Conservation (phyloP, 768 basidiomycete species). For the Exidia glandulosa region DNA sequence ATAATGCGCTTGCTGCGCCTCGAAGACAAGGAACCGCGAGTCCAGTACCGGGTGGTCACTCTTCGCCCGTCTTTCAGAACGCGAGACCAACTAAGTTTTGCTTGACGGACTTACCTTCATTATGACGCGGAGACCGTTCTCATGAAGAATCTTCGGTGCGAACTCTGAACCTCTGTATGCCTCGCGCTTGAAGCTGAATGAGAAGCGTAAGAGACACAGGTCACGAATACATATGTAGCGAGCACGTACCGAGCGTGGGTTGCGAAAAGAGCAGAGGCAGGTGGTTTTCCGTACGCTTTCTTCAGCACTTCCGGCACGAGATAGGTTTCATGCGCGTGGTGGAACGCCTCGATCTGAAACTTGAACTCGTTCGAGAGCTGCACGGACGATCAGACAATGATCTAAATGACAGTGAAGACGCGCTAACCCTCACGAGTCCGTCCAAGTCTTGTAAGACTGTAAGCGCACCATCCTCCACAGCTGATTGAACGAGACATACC, state of each 20-base stretch:
- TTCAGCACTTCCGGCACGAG: slow-evolving; percentile 75
- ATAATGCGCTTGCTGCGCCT: slow-evolving; percentile 25
- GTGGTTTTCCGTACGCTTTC: slow-evolving; percentile 56
- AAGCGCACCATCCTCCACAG: no score
- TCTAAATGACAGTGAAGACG: no score
- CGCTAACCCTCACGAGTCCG: no score
- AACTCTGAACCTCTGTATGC: slow-evolving; percentile 73
- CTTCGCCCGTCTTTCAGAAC: background rate
- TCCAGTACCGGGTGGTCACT: slow-evolving; percentile 29
- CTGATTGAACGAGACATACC: no score
- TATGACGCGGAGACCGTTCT: slow-evolving; percentile 53
- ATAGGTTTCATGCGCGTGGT: slow-evolving; percentile 84
- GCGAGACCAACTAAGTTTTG: no score
- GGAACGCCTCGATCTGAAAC: slow-evolving; percentile 71
- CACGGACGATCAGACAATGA: no score
- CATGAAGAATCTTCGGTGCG: slow-evolving; percentile 62
- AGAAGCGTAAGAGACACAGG: no score
- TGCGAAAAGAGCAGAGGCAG: slow-evolving; percentile 71
- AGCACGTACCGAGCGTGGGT: slow-evolving; percentile 45
- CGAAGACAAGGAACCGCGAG: slow-evolving; percentile 24
- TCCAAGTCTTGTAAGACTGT: no score
- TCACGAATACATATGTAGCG: background rate
- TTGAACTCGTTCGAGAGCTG: slow-evolving; percentile 86
- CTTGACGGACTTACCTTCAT: slow-evolving; percentile 59
- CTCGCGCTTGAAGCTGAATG: slow-evolving; percentile 48